Base-by-base conservation (phyloP, 441 rosid species). In the Dalechampia spathulata region DNA sequence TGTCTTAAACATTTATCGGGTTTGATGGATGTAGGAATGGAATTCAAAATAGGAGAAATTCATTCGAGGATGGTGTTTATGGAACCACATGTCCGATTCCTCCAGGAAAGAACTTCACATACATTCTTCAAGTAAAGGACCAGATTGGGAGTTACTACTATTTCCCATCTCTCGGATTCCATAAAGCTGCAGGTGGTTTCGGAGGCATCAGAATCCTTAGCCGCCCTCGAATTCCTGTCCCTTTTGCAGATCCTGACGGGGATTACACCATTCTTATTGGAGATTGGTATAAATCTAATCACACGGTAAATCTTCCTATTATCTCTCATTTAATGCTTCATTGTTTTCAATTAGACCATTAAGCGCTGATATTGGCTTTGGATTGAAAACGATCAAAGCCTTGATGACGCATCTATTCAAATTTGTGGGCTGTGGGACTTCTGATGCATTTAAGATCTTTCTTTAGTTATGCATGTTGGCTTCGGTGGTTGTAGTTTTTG, bases 81-180 rank as follows among this genome's bases (percentile, higher is more conserved):
- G 98, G 98, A 59, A 90, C 98, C 4, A 87, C 95, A 0, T 90
- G 98, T 50, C 98, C 98, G 2, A 90, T 90, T 37, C 96, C 96
- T 54, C 96, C 98, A 0, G 81, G 92, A n/a, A 75, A 51, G 64
- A 90, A 90, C 63, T 87, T 71, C 67, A 90, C 98, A 8, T 90
- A 83, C 78, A 79, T 80, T 55, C 79, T 90, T 61, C 98, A 90
- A 70, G 86, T 83, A 37, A 91, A 91, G 77, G 98, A 91, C 54
- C 98, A 91, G 63, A 91, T 91, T 5, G 98, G 98, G 16, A 91
- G 98, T 66, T 90, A 79, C 71, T 87, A 77, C 66, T 90, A 90
- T 62, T 87, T 78, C 77, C 96, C 98, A 2, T 83, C 98, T 10
- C 90, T 91, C 39, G 95, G 70, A 5, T 85, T 91, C 75, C 98